A percentile compares a stretch with the other conserved stretches of the same genome.
These are phyloP conservation scores for Fusarium sp. DNA, from an alignment of 2,329 filamentous ascomycete genomes.

Conservation along the genomic window DNA sequence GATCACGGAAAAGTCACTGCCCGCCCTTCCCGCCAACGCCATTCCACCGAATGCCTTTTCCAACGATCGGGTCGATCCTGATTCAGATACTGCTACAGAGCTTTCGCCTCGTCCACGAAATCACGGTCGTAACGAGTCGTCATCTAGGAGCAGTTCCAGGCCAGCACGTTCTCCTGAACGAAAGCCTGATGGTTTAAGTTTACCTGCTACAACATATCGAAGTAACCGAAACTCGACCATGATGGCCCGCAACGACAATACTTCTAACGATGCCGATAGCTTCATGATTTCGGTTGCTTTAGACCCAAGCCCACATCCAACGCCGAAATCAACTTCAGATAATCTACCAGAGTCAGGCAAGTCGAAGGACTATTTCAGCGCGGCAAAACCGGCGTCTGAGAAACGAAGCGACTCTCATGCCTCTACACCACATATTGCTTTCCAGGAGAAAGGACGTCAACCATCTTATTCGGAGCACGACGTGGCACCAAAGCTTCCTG, in stretches of 20 bases:
- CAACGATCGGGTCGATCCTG: slow-evolving; percentile 65
- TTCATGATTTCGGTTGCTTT: slow-evolving; percentile 81
- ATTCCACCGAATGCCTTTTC: slow-evolving; percentile 70
- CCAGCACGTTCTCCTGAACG: slow-evolving; percentile 66
- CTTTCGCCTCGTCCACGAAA: slow-evolving; percentile 70
- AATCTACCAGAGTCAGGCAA: slow-evolving; percentile 55
- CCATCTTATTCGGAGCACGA: slow-evolving; percentile 64
- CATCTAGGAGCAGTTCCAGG: slow-evolving; percentile 64
- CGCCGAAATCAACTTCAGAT: slow-evolving; percentile 64
- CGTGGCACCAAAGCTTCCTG: slow-evolving; percentile 59
- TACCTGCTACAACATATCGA: slow-evolving; percentile 81
- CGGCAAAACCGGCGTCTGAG: slow-evolving; percentile 55
- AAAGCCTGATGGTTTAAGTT: slow-evolving; percentile 68
- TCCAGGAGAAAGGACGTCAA: slow-evolving; percentile 80
- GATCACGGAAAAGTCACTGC: slow-evolving; percentile 90
- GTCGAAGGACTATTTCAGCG: slow-evolving; percentile 67
- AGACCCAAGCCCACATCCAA: slow-evolving; percentile 72
- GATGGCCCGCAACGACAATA: slow-evolving; percentile 59
- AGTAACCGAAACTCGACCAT: slow-evolving; percentile 79
- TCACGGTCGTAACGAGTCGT: slow-evolving; percentile 62
- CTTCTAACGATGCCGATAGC: slow-evolving; percentile 67
- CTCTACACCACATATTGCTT: slow-evolving; percentile 88
- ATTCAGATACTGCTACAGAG: slow-evolving; percentile 75
- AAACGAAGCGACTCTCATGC: slow-evolving; percentile 60
- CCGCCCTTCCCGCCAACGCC: slow-evolving; percentile 84